Percentiles rank a stretch among this genome's conserved stretches.
Conservation (phyloP, 1,284 basidiomycete species). For the Grifola frondosa region DNA sequence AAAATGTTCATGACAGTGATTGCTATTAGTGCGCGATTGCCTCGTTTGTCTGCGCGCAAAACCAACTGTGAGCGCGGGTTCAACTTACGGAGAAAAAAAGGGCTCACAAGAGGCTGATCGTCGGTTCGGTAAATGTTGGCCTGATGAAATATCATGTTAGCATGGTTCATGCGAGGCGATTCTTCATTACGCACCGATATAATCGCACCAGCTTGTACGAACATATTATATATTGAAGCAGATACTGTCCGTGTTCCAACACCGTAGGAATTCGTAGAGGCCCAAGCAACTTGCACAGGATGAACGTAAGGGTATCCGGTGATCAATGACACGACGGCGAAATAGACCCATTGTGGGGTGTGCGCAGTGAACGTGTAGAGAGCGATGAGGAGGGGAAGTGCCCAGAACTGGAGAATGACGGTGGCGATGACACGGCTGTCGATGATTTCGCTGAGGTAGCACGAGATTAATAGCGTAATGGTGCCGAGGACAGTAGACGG, state of each 20-base stretch:
- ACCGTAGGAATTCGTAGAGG: conserved; percentile 58
- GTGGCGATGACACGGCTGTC: conserved; percentile 55
- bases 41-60: conserved; percentile 38
- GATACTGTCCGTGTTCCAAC: conserved; percentile 59
- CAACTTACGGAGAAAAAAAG: not conserved
- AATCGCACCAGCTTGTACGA: conserved; percentile 55
- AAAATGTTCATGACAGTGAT: conserved; percentile 40
- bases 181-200: conserved; percentile 40
- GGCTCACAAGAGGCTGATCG: conserved; percentile 31
- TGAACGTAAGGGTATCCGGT: conserved; percentile 51
- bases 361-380: conserved; percentile 51
- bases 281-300: conserved; percentile 57
- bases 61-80: conserved; percentile 3
- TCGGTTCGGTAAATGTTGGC: conserved; percentile 35
- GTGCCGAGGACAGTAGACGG: conserved; percentile 42
- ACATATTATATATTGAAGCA: conserved; percentile 62
- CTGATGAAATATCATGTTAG: conserved; percentile 15
- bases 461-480: conserved; percentile 42
- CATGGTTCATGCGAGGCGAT: not conserved
- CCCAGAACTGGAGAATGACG: conserved; percentile 60
- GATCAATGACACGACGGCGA: conserved; percentile 52
- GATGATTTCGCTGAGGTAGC: conserved; percentile 54
- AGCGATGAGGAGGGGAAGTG: conserved; percentile 56
- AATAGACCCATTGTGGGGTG: conserved; percentile 63
- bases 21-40: conserved; percentile 38